Evolutionary conservation across 2,329 filamentous ascomycete genomes (phyloP).

Genomic region (Exophiala alcalophila): DNA sequence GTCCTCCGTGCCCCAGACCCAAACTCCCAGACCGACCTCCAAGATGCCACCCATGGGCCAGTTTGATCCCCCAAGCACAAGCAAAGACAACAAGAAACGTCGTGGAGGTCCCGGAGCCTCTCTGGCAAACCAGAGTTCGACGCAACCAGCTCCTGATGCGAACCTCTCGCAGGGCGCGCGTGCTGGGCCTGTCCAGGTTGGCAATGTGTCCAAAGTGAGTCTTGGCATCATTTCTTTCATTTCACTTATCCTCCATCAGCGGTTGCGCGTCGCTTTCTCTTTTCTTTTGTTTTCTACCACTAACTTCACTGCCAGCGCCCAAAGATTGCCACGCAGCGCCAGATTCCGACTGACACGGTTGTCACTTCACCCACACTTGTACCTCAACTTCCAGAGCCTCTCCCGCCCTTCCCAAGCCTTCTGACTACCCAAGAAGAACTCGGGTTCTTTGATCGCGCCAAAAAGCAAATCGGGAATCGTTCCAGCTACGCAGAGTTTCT

Average conservation of each 20-base stretch:
- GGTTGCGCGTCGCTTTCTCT: too few species aligned
- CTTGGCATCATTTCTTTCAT: constrained; percentile 3
- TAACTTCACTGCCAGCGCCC: constrained; percentile 20
- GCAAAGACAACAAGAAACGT: constrained; percentile 88
- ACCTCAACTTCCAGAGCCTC: constrained; percentile 80
- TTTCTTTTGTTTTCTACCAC: not conserved
- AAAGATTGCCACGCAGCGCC: constrained; percentile 23
- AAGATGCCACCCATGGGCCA: constrained; percentile 93
- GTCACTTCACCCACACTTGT: constrained; percentile 73
- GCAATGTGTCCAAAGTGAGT: constrained; percentile 53
- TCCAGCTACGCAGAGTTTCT: constrained; percentile 92
- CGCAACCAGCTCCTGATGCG: constrained; percentile 36
- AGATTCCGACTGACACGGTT: constrained; percentile 56
- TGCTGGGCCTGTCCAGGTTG: constrained; percentile 39
- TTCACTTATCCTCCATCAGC: not conserved
- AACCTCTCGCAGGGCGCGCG: constrained; percentile 36
- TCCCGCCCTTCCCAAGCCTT: constrained; percentile 70
- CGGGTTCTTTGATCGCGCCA: constrained; percentile 90
- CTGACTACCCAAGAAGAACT: constrained; percentile 82
- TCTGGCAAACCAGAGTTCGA: constrained; percentile 28
- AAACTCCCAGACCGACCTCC: constrained; percentile 51
- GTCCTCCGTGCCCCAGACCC: constrained; percentile 42
- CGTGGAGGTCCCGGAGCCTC: constrained; percentile 54
- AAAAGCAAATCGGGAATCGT: constrained; percentile 93
- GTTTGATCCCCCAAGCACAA: constrained; percentile 80